Percentiles rank a stretch among this genome's conserved stretches.
phyloP scores from a whole-genome alignment of 805 yeast genomes.

The Candida morakotiae region DNA sequence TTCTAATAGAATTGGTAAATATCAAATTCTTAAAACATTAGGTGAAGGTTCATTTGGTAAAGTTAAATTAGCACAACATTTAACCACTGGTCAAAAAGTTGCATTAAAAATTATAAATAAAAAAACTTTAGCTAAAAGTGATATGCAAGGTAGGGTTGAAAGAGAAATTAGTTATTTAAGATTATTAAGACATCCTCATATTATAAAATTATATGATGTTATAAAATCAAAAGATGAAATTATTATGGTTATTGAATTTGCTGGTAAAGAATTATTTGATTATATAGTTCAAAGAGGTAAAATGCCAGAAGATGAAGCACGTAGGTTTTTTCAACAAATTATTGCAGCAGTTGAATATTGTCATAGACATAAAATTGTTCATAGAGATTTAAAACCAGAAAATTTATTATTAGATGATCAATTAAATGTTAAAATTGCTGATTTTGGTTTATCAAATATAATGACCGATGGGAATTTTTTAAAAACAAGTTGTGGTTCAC shows the following conservation, averaged over 20 bases:
- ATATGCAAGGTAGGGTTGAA: conserved; percentile 96
- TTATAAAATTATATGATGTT: conserved; percentile 91
- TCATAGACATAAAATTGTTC: conserved; percentile 94
- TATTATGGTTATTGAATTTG: conserved; percentile 95
- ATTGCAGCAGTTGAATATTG: conserved; percentile 96
- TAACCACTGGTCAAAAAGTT: conserved; percentile 86
- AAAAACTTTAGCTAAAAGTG: conserved; percentile 87
- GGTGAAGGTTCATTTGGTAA: conserved; percentile 98
- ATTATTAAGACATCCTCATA: conserved; percentile 89
- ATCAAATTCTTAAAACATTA: conserved; percentile 85
- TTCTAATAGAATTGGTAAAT: conserved; percentile 71
- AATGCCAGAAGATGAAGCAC: conserved; percentile 87
- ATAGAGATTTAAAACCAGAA: conserved; percentile 95
- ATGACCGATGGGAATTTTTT: conserved; percentile 97
- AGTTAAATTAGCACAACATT: conserved; percentile 86
- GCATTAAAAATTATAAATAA: conserved; percentile 91
- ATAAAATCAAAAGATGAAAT: conserved; percentile 93
- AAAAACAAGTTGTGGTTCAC: conserved; percentile 94
- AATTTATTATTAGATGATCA: conserved; percentile 85
- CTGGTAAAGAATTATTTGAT: conserved; percentile 94
- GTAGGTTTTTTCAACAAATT: conserved; percentile 93
- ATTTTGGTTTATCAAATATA: conserved; percentile 89
- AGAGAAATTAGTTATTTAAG: conserved; percentile 89
- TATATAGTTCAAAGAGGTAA: conserved; percentile 92
- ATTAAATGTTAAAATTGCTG: conserved; percentile 91